Base-by-base conservation (phyloP, 805 yeast genomes). In the Zygosaccharomyces rouxii region DNA sequence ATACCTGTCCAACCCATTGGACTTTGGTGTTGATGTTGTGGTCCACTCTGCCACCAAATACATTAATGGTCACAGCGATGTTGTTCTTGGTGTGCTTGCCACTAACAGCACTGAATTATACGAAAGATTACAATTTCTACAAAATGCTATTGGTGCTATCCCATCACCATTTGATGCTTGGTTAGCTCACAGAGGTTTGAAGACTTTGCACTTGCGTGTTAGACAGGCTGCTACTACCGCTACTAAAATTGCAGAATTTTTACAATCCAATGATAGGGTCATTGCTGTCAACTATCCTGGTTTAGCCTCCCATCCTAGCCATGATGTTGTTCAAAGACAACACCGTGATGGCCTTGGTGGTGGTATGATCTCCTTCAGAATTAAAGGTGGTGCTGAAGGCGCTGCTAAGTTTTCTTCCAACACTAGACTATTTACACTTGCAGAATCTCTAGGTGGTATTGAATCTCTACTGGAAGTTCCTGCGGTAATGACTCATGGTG, bases 51-150 rank as follows among this genome's bases (percentile, higher is more conserved):
- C 87, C 53, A 86, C 96, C 63, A 88, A 88, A 71, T 89, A 86
- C 75, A 82, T 88, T 71, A 88, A 87, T 64, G 96, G 96, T 56
- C 96, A 88, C 72, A 86, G 95, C 22, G 96, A 88, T 64, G 95
- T 88, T 19, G 94, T 88, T 44, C 78, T 87, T 74, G 96, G 96
- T 60, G 82, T 86, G 47, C 79, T 86, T 53, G 89, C 86, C 46
- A 80, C 88, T 56, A 85, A 81, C 74, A 68, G 69, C 58, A 81
- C 77, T 48, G 73, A 63, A 44, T 70, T 85, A 59, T 80, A 80
- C 70, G 81, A 81, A 58, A 73, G 75, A 62, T 76, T 83, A 69
- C 76, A 86, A 52, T 87, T 86, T 74, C 75, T 87, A 68, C 95
- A 88, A 70, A 87, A 87, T 61, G 95, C 95, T 55, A 74, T 86